Evolutionary conservation across 2,329 filamentous ascomycete genomes (phyloP), one percentile per base, ranked within the genome.

Genomic region (Colletotrichum sp.): DNA sequence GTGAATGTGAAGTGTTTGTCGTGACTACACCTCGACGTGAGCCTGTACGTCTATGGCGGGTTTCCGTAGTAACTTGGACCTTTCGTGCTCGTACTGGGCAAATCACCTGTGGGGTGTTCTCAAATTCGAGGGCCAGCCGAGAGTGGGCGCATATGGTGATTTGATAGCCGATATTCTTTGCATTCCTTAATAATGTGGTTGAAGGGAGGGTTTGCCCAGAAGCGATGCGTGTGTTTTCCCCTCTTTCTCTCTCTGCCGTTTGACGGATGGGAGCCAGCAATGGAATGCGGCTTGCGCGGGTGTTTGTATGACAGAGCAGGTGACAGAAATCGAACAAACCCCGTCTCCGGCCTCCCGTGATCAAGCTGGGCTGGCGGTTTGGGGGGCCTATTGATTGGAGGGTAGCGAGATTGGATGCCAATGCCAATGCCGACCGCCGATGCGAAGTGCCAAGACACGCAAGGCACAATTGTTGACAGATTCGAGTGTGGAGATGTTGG

Each of bases 371-470:
- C 64, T 34, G 32, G 32, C 49, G 57, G n/a, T 39, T 26, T 36
- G 36, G 34, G n/a, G 30, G 30, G 32, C 28, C n/a, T 32, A 32
- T 24, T 34, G 60, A 64, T 36, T 64, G 30, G 60, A 64, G 10
- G 30, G 60, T 28, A 62, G 34, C 30, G 59, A 32, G 68, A 66
- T 75, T 65, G 69, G 69, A 75, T 68, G 69, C 72, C 72, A 75
- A 72, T 72, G 69, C 30, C 32, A 62, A 49, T 57, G 63, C 71
- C 64, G 62, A 13, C 55, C 30, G 67, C 32, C 67, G 67, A 69
- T 62, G 67, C 55, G 67, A 52, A 49, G 63, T 72, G 72, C 72
- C 72, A 75, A 75, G 72, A 71, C 49, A n/a, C 65, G 44, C 44
- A 24, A 69, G 66, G 66, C 66, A 69, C 66, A 69, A 59, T 44